Evolutionary conservation across 179 eudicot genomes (phyloP), one percentile per base, ranked within the genome.

Genomic region (Corrigiola litoralis): DNA sequence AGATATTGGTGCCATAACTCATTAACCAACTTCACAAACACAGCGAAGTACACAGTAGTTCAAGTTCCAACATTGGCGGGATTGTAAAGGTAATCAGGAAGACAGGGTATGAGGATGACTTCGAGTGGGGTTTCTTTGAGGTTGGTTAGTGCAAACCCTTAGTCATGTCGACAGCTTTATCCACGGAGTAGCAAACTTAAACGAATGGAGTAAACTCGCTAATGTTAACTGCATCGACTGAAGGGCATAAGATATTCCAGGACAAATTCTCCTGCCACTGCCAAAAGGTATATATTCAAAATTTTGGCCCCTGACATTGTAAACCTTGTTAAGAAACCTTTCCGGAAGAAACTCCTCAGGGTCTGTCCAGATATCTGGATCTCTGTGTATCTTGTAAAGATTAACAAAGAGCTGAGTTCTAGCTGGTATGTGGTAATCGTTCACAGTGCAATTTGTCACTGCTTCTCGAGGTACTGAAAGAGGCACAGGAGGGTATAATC

Each of bases 201-300:
- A 67, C 2, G 33, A 55, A 58, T 67, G 71, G 7, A 67, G 34
- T 36, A 67, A 46, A 34, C 24, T 46, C 4, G 71, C 71, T 7
- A 33, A 17, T n/a, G 71, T 58, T 11, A 41, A 34, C 24, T 4
- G 57, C 71, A 67, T 33, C 0, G 23, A n/a, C 24, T 67, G 71
- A 27, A 67, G 33, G 25, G 41, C 41, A 37, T 37, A 37, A 7
- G 41, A 37, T 37, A 37, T 37, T 37, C 41, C 13, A 7, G 41
- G 41, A 8, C 13, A 37, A 13, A 13, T 13, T 13, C 41, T 37
- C 8, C 41, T 37, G 41, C 41, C 13, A 37, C 41, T 37, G 12
- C 41, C 13, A 13, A 37, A 37, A 7, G 41, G 41, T 13, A 37
- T 37, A 5, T 0, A 37, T 2, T 37, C 41, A 13, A 37, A 37